Base-by-base conservation (phyloP, 495 filamentous ascomycete genomes). In the Penicillium cataractarum region DNA sequence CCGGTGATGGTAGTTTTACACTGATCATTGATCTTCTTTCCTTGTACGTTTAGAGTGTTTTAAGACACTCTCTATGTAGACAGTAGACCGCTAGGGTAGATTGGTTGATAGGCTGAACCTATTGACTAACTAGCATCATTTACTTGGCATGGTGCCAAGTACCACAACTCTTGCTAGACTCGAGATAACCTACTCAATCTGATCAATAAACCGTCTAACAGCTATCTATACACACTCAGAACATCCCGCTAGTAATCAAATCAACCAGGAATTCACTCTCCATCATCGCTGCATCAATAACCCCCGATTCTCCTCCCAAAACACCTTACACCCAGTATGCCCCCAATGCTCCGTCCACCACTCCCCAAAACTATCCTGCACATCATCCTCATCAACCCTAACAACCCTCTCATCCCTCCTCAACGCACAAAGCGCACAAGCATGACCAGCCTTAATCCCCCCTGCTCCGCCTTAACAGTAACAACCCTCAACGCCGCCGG, bases 291-390 rank as follows among this genome's bases (percentile, higher is more conserved):
- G 86, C 65, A 80, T 79, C 65, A 96, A 78, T 54, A 81, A 76
- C 21, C 76, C 76, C 66, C 86, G 87, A 74, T 96, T 88, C 65
- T 84, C 82, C 53, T 89, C 77, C 95, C 95, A 99, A 67, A 97
- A 97, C 58, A 84, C 85, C 69, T 84, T 83, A 74, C 95, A 99
- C 57, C 85, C 84, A 17, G 87, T 76, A 78, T 97, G 90, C 46
- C 90, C 88, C 92, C 92, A 96, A 74, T 93, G 88, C 37, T 96
- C 91, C 15, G 89, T 82, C 95, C 95, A 99, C 92, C 92, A 97
- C 75, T 97, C 93, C 40, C 91, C 92, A 79, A 96, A 93, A 73
- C 88, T 92, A 77, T 97, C 95, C 64, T 92, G 85, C 21, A 96
- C 51, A 32, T 21, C 89, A 29, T 54, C 63, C 40, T 88, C 79